phyloP scores from a whole-genome alignment of 805 yeast species.

The Cyberlindnera mrakii region DNA sequence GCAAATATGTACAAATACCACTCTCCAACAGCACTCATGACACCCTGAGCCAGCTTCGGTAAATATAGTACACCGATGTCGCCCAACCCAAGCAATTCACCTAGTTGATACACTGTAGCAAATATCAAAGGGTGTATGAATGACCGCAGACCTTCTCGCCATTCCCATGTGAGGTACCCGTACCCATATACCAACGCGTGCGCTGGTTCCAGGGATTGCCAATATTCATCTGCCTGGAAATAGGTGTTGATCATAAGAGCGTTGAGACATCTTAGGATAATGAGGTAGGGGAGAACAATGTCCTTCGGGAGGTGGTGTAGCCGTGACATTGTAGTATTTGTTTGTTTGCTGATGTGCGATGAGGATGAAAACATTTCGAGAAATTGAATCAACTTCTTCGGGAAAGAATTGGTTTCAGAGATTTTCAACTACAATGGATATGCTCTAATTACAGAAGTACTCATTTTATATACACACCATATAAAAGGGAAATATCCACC shows the following conservation, averaged over 20 bases:
- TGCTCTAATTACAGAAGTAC: too few relatives aligned
- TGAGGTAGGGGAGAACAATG: constrained; percentile 23
- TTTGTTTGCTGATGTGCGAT: not conserved
- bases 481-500: constrained; percentile 16
- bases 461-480: not conserved
- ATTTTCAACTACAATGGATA: too few relatives aligned
- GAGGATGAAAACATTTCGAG: too few relatives aligned
- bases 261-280: constrained; percentile 50
- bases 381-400: too few relatives aligned
- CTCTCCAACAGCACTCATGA: constrained; percentile 71
- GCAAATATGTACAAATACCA: constrained; percentile 47
- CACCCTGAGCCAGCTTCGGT: constrained; percentile 69
- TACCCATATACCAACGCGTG: constrained; percentile 67
- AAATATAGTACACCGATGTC: constrained; percentile 36
- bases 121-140: constrained; percentile 76
- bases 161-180: constrained; percentile 93
- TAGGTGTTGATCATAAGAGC: constrained; percentile 62
- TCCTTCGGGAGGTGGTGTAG: constrained; percentile 14
- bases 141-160: constrained; percentile 71
- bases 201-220: constrained; percentile 92
- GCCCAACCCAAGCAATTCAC: constrained; percentile 27
- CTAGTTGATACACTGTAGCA: constrained; percentile 35
- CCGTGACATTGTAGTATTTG: not conserved
- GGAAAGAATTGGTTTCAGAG: too few relatives aligned
- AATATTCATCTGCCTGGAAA: constrained; percentile 95